phyloP scores from a whole-genome alignment of 441 rosid species.

The Jatropha multifida region DNA sequence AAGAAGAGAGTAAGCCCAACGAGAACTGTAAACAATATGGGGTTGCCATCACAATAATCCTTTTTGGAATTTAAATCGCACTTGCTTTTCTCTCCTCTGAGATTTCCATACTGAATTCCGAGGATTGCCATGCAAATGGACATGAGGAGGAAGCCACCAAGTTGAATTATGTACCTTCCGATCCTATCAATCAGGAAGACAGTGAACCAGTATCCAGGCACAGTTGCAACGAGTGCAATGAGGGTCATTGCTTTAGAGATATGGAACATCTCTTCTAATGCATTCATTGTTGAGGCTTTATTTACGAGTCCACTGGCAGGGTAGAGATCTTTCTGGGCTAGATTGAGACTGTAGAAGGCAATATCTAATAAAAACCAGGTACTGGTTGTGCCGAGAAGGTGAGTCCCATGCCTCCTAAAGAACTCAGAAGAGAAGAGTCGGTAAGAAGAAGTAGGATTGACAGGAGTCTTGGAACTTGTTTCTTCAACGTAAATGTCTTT shows the following conservation, averaged over 20 bases:
- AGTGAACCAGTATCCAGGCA: constrained; percentile 58
- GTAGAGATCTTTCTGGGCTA: constrained; percentile 47
- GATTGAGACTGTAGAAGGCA: constrained; percentile 46
- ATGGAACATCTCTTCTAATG: constrained; percentile 42
- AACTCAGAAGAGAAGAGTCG: constrained; percentile 39
- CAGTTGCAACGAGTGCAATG: constrained; percentile 41
- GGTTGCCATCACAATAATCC: constrained; percentile 34
- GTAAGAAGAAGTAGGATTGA: constrained; percentile 24
- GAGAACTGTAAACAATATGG: constrained; percentile 31
- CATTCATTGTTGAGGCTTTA: constrained; percentile 41
- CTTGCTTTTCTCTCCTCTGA: constrained; percentile 30
- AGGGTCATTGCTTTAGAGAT: constrained; percentile 42
- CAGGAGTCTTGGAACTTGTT: not conserved
- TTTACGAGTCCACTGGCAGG: constrained; percentile 35
- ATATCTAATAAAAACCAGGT: constrained; percentile 53
- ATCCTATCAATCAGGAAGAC: constrained; percentile 46
- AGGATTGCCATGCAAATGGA: constrained; percentile 47
- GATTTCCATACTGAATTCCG: constrained; percentile 28
- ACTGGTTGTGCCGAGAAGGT: constrained; percentile 44
- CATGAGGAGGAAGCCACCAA: constrained; percentile 49
- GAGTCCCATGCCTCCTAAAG: constrained; percentile 37
- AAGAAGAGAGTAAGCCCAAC: constrained; percentile 60
- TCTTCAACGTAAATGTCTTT: constrained; percentile 20
- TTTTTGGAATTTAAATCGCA: not conserved
- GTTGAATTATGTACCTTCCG: constrained; percentile 49